Evolutionary conservation across 2,329 filamentous ascomycete species (phyloP), one percentile per base, ranked within the genome.

Genomic region (Colletotrichum scovillei): DNA sequence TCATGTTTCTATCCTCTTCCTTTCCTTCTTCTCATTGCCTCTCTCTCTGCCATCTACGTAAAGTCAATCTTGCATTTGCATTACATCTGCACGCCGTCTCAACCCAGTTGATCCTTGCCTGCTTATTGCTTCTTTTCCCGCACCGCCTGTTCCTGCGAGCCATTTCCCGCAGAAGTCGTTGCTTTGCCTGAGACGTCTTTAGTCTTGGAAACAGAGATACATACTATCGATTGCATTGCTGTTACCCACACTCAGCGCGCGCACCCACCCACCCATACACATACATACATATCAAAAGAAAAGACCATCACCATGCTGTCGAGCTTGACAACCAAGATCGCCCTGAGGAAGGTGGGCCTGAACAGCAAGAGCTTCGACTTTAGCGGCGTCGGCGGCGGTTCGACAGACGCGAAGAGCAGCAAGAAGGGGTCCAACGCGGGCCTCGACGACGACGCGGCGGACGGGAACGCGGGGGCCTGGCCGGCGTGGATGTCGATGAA

Each of bases 301-400:
- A 62, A 26, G 63, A 72, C 73, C 52, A 19, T 67, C 78, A 81
- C 77, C 67, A 91, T 91, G 89, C 86, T 91, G 78, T 86, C 86
- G 77, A 87, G 83, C 75, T 81, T 91, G 69, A 86, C 86, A 19
- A 88, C 89, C 58, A 91, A 91, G 80, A 81, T 91, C 75, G 89
- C 89, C 74, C 83, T 91, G 76, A 88, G 85, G 75, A 90, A 89
- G 78, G 85, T 85, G 63, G 89, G 89, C 78, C 79, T 91, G 67
- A 84, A 87, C 52, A 86, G 83, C 80, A 82, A 90, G 76, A 80
- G 85, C 59, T 81, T 91, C 69, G 82, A 87, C 79, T 82, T 86
- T 73, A 78, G 80, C 65, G 76, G 71, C 38, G 32, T 35, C 32
- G 38, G 38, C 24, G 71, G 73, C 57, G 78, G 78, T 58, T 79